Evolutionary conservation across 2,329 filamentous ascomycete species (phyloP).

Genomic region (Apiospora kogelbergensis): DNA sequence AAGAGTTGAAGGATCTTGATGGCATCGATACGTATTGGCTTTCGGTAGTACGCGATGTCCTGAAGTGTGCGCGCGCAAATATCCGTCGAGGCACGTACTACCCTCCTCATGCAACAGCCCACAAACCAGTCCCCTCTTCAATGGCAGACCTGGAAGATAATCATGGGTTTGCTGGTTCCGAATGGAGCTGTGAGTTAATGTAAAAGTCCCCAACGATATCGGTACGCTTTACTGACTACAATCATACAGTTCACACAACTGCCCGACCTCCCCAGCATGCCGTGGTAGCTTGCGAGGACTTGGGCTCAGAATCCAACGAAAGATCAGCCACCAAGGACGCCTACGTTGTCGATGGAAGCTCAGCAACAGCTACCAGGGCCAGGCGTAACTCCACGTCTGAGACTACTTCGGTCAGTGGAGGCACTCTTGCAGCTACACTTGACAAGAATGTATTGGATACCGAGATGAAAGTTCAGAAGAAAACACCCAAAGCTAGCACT

Average conservation of each 20-base stretch:
- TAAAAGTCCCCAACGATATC: background rate
- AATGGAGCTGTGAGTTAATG: background rate
- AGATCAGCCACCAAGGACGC: slow-evolving; percentile 16
- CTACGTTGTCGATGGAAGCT: slow-evolving; percentile 21
- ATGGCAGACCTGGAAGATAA: background rate
- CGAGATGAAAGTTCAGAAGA: background rate
- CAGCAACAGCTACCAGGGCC: slow-evolving; percentile 7
- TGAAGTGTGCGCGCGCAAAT: slow-evolving; percentile 15
- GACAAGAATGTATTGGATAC: background rate
- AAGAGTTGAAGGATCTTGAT: slow-evolving; percentile 17
- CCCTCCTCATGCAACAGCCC: background rate
- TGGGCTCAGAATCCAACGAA: background rate
- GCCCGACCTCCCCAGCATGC: background rate
- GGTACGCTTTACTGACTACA: background rate
- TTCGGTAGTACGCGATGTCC: slow-evolving; percentile 16
- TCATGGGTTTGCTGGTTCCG: background rate
- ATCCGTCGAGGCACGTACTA: slow-evolving; percentile 14
- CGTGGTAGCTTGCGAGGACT: background rate
- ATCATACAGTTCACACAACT: background rate
- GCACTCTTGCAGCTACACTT: background rate
- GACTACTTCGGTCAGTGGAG: background rate
- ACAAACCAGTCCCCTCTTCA: background rate
- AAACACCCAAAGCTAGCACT: background rate
- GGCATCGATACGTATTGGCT: slow-evolving; percentile 18
- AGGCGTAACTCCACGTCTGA: background rate